phyloP scores from a whole-genome alignment of 345 rosid species.

The Euphorbia lathyris region DNA sequence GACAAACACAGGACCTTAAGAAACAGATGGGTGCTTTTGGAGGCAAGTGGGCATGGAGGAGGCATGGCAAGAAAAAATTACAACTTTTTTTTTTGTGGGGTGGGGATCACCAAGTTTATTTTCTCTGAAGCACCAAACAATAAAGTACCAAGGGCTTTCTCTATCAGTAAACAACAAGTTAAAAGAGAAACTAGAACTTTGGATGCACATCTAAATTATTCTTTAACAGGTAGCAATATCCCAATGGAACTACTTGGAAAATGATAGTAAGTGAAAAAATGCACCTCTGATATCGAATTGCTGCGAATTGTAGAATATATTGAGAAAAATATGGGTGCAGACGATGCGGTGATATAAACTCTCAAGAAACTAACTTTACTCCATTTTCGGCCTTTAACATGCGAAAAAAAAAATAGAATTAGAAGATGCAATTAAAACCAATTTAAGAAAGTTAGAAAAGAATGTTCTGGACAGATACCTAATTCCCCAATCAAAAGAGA shows the following conservation, averaged over 20 bases:
- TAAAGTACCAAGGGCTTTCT: neutral
- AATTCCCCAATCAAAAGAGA: slow-evolving; percentile 56
- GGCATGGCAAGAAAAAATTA: no score
- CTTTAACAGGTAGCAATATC: neutral
- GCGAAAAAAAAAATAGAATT: slow-evolving; percentile 12
- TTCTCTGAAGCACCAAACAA: neutral
- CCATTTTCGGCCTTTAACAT: slow-evolving; percentile 48
- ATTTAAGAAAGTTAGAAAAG: slow-evolving; percentile 4
- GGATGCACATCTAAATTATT: neutral
- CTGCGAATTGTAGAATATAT: slow-evolving; percentile 35
- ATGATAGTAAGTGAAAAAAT: neutral
- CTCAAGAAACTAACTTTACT: slow-evolving; percentile 50
- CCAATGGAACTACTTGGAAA: neutral
- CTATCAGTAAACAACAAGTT: neutral
- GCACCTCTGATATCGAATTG: slow-evolving; percentile 45
- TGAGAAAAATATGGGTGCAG: slow-evolving; percentile 34
- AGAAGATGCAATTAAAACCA: slow-evolving; percentile 2
- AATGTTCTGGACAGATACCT: slow-evolving; percentile 34
- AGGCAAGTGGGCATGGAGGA: no score
- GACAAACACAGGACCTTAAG: no score
- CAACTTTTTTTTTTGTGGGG: no score
- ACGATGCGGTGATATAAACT: slow-evolving; percentile 39
- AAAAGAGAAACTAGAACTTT: neutral
- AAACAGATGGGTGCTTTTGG: no score
- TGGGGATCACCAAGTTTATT: no score